Base-by-base conservation (phyloP, 805 yeast species). In the Metschnikowia borealis region DNA sequence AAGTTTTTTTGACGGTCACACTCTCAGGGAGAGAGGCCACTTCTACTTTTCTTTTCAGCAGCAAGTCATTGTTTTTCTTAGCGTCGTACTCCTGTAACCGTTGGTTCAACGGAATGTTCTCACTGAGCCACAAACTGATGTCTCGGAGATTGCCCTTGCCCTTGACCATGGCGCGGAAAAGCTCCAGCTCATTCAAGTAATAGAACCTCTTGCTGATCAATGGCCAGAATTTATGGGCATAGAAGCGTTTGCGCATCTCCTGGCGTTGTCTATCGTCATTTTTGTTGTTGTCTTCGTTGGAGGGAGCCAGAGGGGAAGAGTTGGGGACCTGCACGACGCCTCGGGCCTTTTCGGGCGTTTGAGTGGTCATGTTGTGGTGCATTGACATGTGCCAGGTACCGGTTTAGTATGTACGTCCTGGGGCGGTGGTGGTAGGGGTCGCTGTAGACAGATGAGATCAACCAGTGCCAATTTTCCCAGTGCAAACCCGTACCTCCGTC, bases 101-200 rank as follows among this genome's bases (percentile, higher is more conserved):
- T 33, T 53, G 52, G 48, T 50, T 51, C 44, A 57, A 44, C 2
- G 50, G 39, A 34, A 52, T 45, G 51, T 68, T 70, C n/a, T 69
- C 72, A 5, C 65, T 63, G 33, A 74, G 62, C 71, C 71, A 70
- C 49, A 61, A 67, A 29, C 70, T 66, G 44, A 73, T 65, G 20
- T 70, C 74, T 37, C 76, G 63, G 26, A 73, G 62, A 42, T 72
- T 70, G 6, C 77, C 77, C 55, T 66, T 71, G 5, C 75, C 75
- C 50, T 69, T 71, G 21, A 71, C 72, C 58, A 73, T 71, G 3
- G 73, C 77, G 49, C 68, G 67, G 57, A 72, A 67, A 34, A 74
- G 60, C 48, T 70, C 77, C 40, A 70, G 65, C 50, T 73, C 77
- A n/a, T 59, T 62, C 31, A 74, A 59, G 49, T 74, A 74, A 54